Percentiles rank a stretch among this genome's conserved stretches.
Evolutionary conservation across 1,284 basidiomycete genomes (phyloP).

Genomic region (Puccinia hordei): DNA sequence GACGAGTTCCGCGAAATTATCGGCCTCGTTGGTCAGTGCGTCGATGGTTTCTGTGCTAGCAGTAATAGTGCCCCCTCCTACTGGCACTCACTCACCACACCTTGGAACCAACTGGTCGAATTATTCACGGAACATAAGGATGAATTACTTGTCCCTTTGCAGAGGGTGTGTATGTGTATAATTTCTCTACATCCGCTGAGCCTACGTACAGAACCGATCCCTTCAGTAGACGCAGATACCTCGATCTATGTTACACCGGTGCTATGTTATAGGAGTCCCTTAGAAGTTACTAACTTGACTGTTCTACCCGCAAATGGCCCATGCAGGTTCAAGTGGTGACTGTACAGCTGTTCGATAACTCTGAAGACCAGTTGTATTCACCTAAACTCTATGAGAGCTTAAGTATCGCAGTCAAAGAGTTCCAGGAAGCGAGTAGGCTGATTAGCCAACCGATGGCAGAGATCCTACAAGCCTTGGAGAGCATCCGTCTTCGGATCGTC

Average conservation of each 20-base stretch:
- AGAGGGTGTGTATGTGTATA: slow-evolving; percentile 21
- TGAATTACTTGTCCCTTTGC: slow-evolving; percentile 20
- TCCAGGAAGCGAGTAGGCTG: slow-evolving; percentile 5
- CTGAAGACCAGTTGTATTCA: slow-evolving; percentile 34
- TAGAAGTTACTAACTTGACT: background rate
- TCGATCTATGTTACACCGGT: too few species aligned
- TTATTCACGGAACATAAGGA: slow-evolving; percentile 26
- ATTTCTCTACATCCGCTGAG: background rate
- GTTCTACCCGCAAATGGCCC: too few species aligned
- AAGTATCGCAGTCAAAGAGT: slow-evolving; percentile 4
- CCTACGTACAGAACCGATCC: background rate
- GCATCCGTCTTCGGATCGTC: slow-evolving; percentile 14
- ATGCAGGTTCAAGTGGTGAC: slow-evolving; percentile 27
- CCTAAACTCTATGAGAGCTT: slow-evolving; percentile 22
- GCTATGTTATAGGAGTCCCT: background rate
- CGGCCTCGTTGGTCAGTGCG: slow-evolving; percentile 11
- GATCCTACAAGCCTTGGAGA: slow-evolving; percentile 8
- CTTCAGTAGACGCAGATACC: background rate
- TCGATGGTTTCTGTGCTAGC: slow-evolving; percentile 2
- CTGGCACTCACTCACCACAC: slow-evolving; percentile 9
- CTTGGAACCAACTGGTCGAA: background rate
- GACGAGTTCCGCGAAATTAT: slow-evolving; percentile 17
- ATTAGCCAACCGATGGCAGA: background rate
- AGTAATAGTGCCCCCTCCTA: background rate
- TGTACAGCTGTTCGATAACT: slow-evolving; percentile 10